These are phyloP conservation scores for Nevesoporus exiguus DNA, from an alignment of 768 basidiomycete genomes.

Conservation along the genomic window DNA sequence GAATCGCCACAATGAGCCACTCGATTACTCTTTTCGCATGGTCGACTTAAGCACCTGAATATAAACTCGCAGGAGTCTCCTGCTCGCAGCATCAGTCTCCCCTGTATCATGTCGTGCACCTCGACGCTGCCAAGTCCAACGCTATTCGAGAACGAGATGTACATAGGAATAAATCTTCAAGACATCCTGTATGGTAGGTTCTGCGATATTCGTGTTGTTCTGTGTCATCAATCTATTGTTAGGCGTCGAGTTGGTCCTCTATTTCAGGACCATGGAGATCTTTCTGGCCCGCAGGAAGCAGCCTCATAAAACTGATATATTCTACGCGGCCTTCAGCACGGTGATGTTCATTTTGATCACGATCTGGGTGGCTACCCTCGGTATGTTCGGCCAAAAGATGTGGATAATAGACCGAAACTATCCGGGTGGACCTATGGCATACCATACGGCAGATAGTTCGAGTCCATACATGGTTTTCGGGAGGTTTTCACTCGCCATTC, in stretches of 20 bases:
- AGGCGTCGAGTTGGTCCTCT: conserved; percentile 19
- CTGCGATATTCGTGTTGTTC: background rate
- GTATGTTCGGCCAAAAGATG: conserved; percentile 18
- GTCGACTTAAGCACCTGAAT: background rate
- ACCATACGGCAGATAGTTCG: background rate
- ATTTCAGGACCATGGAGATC: conserved; percentile 12
- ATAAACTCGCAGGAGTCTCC: background rate
- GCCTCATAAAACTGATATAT: conserved; percentile 4
- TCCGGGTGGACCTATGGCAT: conserved; percentile 28
- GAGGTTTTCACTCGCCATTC: conserved; percentile 2
- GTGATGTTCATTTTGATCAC: conserved; percentile 27
- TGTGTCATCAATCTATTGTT: background rate
- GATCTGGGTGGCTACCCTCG: conserved; percentile 17
- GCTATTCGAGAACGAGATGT: conserved; percentile 10
- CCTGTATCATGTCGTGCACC: conserved; percentile 1
- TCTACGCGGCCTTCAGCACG: conserved; percentile 16
- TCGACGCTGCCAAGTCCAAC: background rate
- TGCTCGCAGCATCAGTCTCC: background rate
- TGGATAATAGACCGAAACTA: conserved; percentile 32
- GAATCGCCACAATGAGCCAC: background rate
- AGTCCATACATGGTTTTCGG: background rate
- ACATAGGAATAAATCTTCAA: conserved; percentile 13
- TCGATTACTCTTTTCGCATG: background rate
- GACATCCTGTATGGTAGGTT: conserved; percentile 15
- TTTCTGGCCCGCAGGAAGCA: conserved; percentile 1